Percentiles rank a stretch among this genome's conserved stretches.
Conservation (phyloP, 495 filamentous ascomycete species). For the Penicillium angulare region DNA sequence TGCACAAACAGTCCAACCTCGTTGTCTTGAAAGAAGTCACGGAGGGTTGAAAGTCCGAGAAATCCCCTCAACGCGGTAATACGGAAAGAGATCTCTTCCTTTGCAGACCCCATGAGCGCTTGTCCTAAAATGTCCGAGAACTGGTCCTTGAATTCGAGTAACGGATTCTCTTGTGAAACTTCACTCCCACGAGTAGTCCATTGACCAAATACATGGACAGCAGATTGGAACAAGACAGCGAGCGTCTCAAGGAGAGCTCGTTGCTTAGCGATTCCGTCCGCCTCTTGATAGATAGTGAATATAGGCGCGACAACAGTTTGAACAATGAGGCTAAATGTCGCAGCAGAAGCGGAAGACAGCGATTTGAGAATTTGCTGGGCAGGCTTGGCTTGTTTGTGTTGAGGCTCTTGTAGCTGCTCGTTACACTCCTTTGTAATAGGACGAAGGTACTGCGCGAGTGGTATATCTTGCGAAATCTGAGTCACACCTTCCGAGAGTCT, state of each 20-base stretch:
- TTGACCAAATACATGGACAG: conserved; percentile 55
- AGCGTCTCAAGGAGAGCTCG: conserved; percentile 65
- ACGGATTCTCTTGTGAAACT: conserved; percentile 45
- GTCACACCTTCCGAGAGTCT: conserved; percentile 55
- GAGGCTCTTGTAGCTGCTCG: conserved; percentile 70
- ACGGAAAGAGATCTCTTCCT: conserved; percentile 66
- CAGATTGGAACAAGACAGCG: conserved; percentile 56
- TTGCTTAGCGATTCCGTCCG: conserved; percentile 65
- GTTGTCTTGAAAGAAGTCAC: conserved; percentile 59
- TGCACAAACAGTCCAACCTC: conserved; percentile 64
- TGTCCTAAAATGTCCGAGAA: conserved; percentile 59
- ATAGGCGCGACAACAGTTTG: conserved; percentile 58
- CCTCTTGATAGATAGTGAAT: conserved; percentile 61
- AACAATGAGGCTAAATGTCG: conserved; percentile 54
- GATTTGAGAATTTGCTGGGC: conserved; percentile 61
- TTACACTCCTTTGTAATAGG: conserved; percentile 69
- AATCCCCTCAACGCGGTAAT: conserved; percentile 60
- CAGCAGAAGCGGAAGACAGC: conserved; percentile 53
- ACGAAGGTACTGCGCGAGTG: conserved; percentile 60
- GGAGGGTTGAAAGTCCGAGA: conserved; percentile 52
- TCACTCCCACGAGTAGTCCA: conserved; percentile 47
- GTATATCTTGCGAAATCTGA: conserved; percentile 45
- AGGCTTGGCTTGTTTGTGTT: conserved; percentile 72
- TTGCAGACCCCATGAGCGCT: conserved; percentile 58
- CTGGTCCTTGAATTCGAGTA: conserved; percentile 58